phyloP scores from a whole-genome alignment of 139 green algal genomes.

The Haematococcus sp. region DNA sequence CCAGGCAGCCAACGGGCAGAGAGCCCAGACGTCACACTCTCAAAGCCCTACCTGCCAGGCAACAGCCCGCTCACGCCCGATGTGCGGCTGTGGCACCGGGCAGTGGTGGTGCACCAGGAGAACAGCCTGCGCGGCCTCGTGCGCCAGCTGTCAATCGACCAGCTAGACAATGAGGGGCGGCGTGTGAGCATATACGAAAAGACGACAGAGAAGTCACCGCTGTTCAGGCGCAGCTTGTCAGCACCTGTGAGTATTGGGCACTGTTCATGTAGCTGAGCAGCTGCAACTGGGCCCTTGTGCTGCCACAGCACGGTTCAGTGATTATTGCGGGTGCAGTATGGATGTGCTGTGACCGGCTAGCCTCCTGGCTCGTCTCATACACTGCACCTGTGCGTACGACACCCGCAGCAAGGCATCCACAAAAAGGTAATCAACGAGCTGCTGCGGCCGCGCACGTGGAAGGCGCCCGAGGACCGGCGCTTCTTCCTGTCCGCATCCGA shows the following conservation, averaged over 20 bases:
- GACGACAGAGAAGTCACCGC: constrained; percentile 26
- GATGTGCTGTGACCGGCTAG: too few species aligned
- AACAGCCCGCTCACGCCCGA: constrained; percentile 67
- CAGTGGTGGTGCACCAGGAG: constrained; percentile 84
- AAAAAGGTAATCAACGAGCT: constrained; percentile 88
- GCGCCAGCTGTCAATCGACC: constrained; percentile 92
- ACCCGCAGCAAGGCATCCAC: constrained; percentile 69
- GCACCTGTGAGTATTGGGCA: constrained; percentile 35
- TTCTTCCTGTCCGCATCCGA: constrained; percentile 52
- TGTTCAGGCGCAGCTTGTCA: constrained; percentile 50
- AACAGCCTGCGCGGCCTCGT: constrained; percentile 46
- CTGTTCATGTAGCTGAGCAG: too few species aligned
- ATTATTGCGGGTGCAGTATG: too few species aligned
- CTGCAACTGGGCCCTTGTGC: too few species aligned
- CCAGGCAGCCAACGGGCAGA: constrained; percentile 15
- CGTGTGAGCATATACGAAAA: constrained; percentile 72
- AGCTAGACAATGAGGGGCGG: constrained; percentile 97
- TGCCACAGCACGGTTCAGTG: too few species aligned
- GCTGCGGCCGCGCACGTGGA: constrained; percentile 81
- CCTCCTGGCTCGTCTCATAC: too few species aligned
- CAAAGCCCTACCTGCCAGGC: constrained; percentile 29
- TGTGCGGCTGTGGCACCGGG: constrained; percentile 88
- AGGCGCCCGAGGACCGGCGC: constrained; percentile 70
- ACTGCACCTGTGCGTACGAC: too few species aligned
- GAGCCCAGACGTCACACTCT: constrained; percentile 46